phyloP scores from a whole-genome alignment of 78 protist genomes.

The Pelomyxa schiedti region DNA sequence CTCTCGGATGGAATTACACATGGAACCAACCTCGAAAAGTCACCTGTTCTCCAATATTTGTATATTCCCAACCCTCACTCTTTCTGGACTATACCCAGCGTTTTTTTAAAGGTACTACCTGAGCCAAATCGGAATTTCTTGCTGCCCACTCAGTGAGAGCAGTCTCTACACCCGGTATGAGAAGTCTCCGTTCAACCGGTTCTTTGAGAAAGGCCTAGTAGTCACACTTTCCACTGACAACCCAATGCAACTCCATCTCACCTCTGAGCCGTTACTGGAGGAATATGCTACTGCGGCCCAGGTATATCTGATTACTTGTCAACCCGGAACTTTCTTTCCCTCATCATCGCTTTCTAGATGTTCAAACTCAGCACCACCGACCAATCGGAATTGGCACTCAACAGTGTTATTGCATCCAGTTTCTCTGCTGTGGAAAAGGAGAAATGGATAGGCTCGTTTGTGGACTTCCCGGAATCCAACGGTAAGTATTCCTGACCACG shows the following conservation, averaged over 20 bases:
- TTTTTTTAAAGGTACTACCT: constrained; percentile 48
- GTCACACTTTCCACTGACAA: constrained; percentile 84
- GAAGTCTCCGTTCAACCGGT: constrained; percentile 61
- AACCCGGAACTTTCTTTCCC: background rate
- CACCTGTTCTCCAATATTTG: constrained; percentile 76
- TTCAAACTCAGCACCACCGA: constrained; percentile 77
- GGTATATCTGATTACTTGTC: background rate
- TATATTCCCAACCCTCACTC: too few relatives aligned
- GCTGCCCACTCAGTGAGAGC: constrained; percentile 83
- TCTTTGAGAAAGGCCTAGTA: constrained; percentile 61
- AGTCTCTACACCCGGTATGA: constrained; percentile 39
- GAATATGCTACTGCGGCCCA: constrained; percentile 40
- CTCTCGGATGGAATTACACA: constrained; percentile 57
- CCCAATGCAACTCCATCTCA: constrained; percentile 80
- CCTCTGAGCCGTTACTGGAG: constrained; percentile 84
- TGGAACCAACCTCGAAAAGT: constrained; percentile 60
- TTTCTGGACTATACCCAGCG: background rate
- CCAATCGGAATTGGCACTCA: constrained; percentile 90
- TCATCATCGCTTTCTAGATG: background rate
- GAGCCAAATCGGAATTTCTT: constrained; percentile 57
- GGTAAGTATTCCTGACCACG: constrained; percentile 7
- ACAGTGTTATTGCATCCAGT: constrained; percentile 73
- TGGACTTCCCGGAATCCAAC: constrained; percentile 30
- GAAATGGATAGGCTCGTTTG: constrained; percentile 70
- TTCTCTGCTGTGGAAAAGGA: constrained; percentile 60